Conservation (phyloP, 1,284 basidiomycete genomes). For the Leccinum cinnamomeum region DNA sequence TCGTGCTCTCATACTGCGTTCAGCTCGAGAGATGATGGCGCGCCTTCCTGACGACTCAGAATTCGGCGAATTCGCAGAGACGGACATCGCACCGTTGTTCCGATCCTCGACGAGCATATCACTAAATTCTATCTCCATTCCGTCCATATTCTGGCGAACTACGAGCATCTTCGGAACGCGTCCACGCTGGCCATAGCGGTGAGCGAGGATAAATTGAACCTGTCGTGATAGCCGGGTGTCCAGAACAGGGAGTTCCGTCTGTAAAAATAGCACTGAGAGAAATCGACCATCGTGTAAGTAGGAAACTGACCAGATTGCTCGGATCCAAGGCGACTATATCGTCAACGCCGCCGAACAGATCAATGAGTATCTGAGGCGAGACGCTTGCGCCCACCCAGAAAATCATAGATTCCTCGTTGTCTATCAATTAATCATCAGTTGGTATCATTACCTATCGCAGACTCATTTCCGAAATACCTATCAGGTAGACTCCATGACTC, state of each 20-base stretch:
- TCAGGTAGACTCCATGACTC: no score
- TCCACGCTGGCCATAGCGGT: constrained; percentile 63
- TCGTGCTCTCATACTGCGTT: constrained; percentile 2
- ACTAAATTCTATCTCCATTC: constrained; percentile 91
- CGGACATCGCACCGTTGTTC: constrained; percentile 90
- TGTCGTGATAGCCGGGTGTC: constrained; percentile 81
- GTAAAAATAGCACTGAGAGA: constrained; percentile 14
- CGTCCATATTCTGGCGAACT: constrained; percentile 93
- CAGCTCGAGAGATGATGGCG: constrained; percentile 65
- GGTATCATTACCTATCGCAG: no score
- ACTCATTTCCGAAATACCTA: no score
- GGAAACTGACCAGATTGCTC: constrained; percentile 60
- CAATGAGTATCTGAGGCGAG: no score
- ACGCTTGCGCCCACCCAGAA: no score
- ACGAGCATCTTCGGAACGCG: constrained; percentile 72
- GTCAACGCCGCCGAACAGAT: constrained; percentile 80
- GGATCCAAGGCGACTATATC: constrained; percentile 74
- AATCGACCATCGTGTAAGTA: neutral
- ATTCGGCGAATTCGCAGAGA: constrained; percentile 43
- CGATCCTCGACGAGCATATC: constrained; percentile 97
- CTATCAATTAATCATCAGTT: no score
- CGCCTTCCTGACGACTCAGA: constrained; percentile 38
- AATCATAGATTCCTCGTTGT: no score
- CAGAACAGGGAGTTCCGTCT: constrained; percentile 76
- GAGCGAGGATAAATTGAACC: constrained; percentile 79